These are phyloP conservation scores for Saitozyma podzolica DNA, from an alignment of 768 basidiomycete species.

Conservation along the genomic window DNA sequence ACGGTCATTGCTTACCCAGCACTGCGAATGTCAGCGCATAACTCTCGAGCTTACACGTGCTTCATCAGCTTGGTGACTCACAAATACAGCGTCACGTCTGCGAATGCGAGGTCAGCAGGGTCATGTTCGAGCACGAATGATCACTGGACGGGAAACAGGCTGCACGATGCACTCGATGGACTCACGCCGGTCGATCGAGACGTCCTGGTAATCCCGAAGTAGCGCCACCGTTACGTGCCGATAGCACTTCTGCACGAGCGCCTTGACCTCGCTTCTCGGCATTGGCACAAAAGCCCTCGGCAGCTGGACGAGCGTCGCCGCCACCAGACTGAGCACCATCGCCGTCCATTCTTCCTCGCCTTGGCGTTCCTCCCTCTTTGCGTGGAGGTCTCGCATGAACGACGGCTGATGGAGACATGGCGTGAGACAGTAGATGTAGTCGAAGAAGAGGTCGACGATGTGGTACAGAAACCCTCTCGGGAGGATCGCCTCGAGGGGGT, in stretches of 20 bases:
- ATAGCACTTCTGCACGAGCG: slow-evolving; percentile 75
- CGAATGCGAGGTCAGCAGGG: too few species aligned
- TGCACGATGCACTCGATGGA: slow-evolving; percentile 10
- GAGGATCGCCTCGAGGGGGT: slow-evolving; percentile 76
- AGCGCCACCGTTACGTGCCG: slow-evolving; percentile 53
- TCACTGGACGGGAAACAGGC: too few species aligned
- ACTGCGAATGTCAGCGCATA: too few species aligned
- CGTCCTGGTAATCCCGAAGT: slow-evolving; percentile 19
- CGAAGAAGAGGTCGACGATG: slow-evolving; percentile 85
- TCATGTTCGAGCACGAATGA: too few species aligned
- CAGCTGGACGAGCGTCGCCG: slow-evolving; percentile 82
- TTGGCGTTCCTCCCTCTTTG: slow-evolving; percentile 70
- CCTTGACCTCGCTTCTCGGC: slow-evolving; percentile 76
- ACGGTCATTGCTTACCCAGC: too few species aligned
- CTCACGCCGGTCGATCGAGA: slow-evolving; percentile 60
- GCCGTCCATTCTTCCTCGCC: slow-evolving; percentile 83
- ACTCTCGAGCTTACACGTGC: too few species aligned
- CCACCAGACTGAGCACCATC: slow-evolving; percentile 83
- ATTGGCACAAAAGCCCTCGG: slow-evolving; percentile 79
- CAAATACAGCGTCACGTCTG: background rate
- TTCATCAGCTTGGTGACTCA: too few species aligned
- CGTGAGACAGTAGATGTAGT: slow-evolving; percentile 87
- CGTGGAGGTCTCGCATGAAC: slow-evolving; percentile 84
- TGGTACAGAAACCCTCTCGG: slow-evolving; percentile 76
- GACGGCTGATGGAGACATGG: slow-evolving; percentile 89